These are phyloP conservation scores for Alloteropsis semialata DNA, from an alignment of 176 grass and related monocot species.

Conservation along the genomic window DNA sequence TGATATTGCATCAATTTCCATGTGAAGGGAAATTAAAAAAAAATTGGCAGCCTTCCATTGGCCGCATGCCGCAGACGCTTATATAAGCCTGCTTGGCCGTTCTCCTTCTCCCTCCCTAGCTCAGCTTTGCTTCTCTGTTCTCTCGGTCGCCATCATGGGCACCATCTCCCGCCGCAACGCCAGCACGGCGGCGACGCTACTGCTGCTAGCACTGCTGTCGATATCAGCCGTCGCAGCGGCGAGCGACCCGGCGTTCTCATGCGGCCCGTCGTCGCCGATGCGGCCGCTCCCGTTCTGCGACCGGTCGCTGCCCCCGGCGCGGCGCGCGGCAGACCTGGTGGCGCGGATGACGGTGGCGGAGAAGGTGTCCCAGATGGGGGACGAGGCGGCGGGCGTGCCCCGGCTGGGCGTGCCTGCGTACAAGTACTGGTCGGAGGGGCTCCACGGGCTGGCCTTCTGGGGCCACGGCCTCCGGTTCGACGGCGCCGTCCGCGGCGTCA, in stretches of 20 bases:
- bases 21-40: background rate
- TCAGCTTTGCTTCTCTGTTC: background rate
- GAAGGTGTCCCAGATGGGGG: constrained; percentile 69
- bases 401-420: constrained; percentile 63
- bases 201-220: background rate
- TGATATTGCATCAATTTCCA: background rate
- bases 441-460: constrained; percentile 74
- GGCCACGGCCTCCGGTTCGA: constrained; percentile 56
- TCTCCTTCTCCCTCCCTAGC: background rate
- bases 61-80: background rate
- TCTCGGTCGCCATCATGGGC: background rate
- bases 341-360: constrained; percentile 47
- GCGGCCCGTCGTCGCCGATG: constrained; percentile 9
- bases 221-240: background rate
- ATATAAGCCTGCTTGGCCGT: background rate
- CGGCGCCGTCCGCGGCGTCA: constrained; percentile 35
- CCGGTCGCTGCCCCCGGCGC: background rate
- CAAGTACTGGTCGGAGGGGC: constrained; percentile 83
- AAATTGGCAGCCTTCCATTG: background rate
- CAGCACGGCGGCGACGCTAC: background rate
- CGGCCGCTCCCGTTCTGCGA: constrained; percentile 41
- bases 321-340: constrained; percentile 56
- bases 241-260: constrained; percentile 45
- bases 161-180: background rate
- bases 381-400: constrained; percentile 39